A percentile compares a stretch with the other conserved stretches of the same genome.
Evolutionary conservation across 2,329 filamentous ascomycete species (phyloP).

Genomic region (Colletotrichum sp.): DNA sequence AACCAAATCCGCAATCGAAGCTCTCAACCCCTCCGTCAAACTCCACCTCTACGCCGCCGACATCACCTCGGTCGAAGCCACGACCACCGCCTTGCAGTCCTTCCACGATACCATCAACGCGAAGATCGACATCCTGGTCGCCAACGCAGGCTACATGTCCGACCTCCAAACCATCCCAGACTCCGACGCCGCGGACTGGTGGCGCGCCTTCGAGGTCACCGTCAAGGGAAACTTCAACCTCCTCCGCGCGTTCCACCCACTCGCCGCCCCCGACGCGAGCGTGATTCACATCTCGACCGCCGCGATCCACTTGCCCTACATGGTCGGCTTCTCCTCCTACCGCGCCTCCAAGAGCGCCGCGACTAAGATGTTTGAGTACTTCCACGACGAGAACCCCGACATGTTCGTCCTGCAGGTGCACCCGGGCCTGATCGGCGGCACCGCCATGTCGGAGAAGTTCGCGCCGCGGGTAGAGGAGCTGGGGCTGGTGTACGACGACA

Average conservation of each 20-base stretch:
- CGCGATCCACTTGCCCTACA: conserved; percentile 25
- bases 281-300: conserved; percentile 28
- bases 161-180: conserved; percentile 19
- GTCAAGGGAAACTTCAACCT: conserved; percentile 51
- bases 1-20: conserved; percentile 24
- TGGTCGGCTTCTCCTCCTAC: conserved; percentile 38
- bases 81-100: background rate
- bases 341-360: conserved; percentile 45
- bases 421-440: conserved; percentile 27
- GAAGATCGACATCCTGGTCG: conserved; percentile 29
- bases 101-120: background rate
- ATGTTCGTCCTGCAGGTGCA: conserved; percentile 45
- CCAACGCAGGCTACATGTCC: conserved; percentile 29
- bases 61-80: conserved; percentile 15
- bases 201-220: conserved; percentile 46
- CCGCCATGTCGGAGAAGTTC: conserved; percentile 16
- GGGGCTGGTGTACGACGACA: background rate
- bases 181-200: conserved; percentile 25
- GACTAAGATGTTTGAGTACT: conserved; percentile 44
- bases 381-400: conserved; percentile 42
- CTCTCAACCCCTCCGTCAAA: conserved; percentile 20
- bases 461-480: background rate
- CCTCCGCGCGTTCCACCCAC: conserved; percentile 50
- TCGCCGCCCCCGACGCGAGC: conserved; percentile 16
- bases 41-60: conserved; percentile 21